Percentiles rank a stretch among this genome's conserved stretches.
These are phyloP conservation scores for Tripterygium wilfordii DNA, from an alignment of 177 flowering plant species.

Conservation along the genomic window DNA sequence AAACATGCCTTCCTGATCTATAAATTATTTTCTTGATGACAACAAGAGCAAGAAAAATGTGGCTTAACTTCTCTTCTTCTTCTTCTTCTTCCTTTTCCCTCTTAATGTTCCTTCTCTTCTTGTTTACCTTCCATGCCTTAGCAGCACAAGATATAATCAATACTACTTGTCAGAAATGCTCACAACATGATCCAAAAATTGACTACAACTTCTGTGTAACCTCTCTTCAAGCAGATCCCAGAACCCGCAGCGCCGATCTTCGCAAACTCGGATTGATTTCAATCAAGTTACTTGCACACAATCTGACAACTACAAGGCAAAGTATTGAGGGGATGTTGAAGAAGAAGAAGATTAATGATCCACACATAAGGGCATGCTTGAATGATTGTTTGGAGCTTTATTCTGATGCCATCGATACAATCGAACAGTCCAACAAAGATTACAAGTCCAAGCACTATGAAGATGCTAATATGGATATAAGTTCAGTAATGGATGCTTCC, in stretches of 20 bases:
- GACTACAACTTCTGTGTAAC: slow-evolving; percentile 34
- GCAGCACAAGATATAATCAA: slow-evolving; percentile 15
- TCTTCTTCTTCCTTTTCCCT: slow-evolving; percentile 6
- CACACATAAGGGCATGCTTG: slow-evolving; percentile 16
- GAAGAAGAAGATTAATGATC: not conserved
- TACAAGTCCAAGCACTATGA: slow-evolving; percentile 17
- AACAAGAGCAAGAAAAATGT: slow-evolving; percentile 4
- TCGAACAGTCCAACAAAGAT: slow-evolving; percentile 15
- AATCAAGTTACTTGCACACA: slow-evolving; percentile 17
- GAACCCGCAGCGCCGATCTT: slow-evolving; percentile 22
- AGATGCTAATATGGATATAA: slow-evolving; percentile 31
- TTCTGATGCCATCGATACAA: slow-evolving; percentile 21
- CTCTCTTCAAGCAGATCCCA: slow-evolving; percentile 32
- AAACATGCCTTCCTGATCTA: too few relatives aligned
- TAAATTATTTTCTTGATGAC: not conserved
- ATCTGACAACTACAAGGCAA: slow-evolving; percentile 25
- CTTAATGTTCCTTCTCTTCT: slow-evolving; percentile 2
- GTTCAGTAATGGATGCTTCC: slow-evolving; percentile 33
- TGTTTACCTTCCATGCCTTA: not conserved
- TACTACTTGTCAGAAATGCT: slow-evolving; percentile 29
- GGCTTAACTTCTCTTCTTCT: slow-evolving; percentile 1
- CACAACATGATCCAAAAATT: slow-evolving; percentile 28
- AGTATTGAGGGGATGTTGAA: not conserved
- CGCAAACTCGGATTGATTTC: slow-evolving; percentile 35
- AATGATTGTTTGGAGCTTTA: slow-evolving; percentile 32